These are phyloP conservation scores for Penicillium sp. DNA, from an alignment of 2,329 filamentous ascomycete genomes.

Conservation along the genomic window DNA sequence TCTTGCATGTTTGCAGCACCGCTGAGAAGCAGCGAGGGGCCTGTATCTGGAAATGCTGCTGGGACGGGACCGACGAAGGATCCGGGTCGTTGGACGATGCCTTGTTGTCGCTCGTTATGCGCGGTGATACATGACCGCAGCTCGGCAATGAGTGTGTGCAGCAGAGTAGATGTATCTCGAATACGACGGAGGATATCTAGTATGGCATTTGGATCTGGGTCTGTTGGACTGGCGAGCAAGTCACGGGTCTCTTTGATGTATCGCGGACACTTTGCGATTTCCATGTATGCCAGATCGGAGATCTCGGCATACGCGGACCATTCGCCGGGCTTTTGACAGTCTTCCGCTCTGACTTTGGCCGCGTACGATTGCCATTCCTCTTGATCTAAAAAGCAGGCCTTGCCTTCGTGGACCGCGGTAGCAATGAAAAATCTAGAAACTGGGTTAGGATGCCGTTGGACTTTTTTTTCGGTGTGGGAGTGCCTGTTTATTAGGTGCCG, in stretches of 20 bases:
- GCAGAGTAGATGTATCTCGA: slow-evolving; percentile 12
- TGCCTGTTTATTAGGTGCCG: background rate
- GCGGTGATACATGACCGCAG: slow-evolving; percentile 22
- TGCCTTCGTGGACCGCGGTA: slow-evolving; percentile 33
- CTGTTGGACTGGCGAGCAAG: slow-evolving; percentile 7
- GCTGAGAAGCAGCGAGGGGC: slow-evolving; percentile 26
- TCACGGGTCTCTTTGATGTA: slow-evolving; percentile 27
- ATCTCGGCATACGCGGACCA: slow-evolving; percentile 27
- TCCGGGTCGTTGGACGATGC: slow-evolving; percentile 21
- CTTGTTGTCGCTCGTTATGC: slow-evolving; percentile 25
- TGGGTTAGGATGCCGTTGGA: background rate
- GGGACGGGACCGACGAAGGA: slow-evolving; percentile 29
- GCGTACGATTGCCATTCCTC: slow-evolving; percentile 35
- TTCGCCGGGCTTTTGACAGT: slow-evolving; percentile 24
- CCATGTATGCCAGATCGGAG: slow-evolving; percentile 27
- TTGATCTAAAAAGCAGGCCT: slow-evolving; percentile 38
- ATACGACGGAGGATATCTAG: slow-evolving; percentile 18
- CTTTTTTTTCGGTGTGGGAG: background rate
- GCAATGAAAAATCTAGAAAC: slow-evolving; percentile 33
- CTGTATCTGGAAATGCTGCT: slow-evolving; percentile 25
- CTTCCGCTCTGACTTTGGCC: slow-evolving; percentile 24
- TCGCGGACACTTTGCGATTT: slow-evolving; percentile 30
- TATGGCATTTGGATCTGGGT: background rate
- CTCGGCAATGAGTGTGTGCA: slow-evolving; percentile 13
- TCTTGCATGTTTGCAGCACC: slow-evolving; percentile 26